Percentiles rank a stretch among this genome's conserved stretches.
Conservation (phyloP, 345 rosid species). For the Sisymbrium altissimum region DNA sequence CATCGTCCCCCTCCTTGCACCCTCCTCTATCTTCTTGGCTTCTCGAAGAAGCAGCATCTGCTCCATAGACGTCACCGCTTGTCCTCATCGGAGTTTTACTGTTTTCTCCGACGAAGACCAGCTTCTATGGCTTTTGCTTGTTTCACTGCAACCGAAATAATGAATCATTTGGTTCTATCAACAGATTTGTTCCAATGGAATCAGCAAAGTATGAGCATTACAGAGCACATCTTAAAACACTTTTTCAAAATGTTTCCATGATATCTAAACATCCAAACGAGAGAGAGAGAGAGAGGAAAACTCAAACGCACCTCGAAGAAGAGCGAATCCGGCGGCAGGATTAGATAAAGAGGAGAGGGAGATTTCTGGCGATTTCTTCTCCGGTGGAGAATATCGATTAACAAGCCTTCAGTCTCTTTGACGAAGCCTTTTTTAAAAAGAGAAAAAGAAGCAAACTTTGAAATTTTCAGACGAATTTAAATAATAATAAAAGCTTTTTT, state of each 20-base stretch:
- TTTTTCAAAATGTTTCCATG: neutral
- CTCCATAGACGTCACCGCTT: constrained; percentile 23
- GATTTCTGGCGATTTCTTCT: neutral
- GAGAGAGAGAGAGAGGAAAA: neutral
- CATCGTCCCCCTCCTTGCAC: neutral
- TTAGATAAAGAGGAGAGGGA: neutral
- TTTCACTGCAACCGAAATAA: neutral
- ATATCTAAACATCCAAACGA: neutral
- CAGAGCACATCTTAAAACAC: neutral
- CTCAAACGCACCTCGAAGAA: constrained; percentile 28
- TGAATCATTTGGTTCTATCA: neutral
- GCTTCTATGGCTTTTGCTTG: neutral
- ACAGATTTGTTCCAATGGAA: neutral
- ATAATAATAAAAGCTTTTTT: neutral
- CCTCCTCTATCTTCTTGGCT: neutral
- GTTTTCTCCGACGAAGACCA: constrained; percentile 7
- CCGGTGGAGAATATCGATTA: neutral
- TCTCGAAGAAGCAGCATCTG: constrained; percentile 5
- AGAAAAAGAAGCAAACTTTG: neutral
- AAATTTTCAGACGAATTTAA: constrained; percentile 20
- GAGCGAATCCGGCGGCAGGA: neutral
- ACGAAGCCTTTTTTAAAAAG: neutral
- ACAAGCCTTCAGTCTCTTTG: constrained; percentile 7
- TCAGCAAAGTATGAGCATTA: neutral
- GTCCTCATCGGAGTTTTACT: constrained; percentile 22